Evolutionary conservation across 208 protist species (phyloP), one percentile per base, ranked within the genome.

Genomic region (Leishmania martiniquensis): DNA sequence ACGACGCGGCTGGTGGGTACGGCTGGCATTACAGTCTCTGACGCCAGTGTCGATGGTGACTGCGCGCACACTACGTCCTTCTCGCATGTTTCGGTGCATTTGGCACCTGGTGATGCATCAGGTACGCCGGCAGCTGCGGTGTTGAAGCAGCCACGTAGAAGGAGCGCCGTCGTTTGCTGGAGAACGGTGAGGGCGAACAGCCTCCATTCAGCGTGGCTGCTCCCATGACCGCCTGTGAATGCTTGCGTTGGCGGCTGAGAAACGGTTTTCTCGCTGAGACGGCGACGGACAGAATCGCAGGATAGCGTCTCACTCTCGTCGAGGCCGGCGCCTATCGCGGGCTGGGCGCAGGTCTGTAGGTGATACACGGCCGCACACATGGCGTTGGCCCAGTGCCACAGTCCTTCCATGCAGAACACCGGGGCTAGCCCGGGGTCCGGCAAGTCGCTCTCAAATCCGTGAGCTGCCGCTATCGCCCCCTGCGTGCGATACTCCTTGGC

Each of bases 71-170:
- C 49, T 13, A 47, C 1, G 29, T 37, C 68, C n/a, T n/a, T n/a
- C n/a, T n/a, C n/a, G n/a, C n/a, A n/a, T 66, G 15, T 4, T 66
- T 34, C 9, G 10, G 22, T 55, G 4, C 52, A 34, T 22, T 20
- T 29, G 52, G 17, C 2, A 12, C 29, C n/a, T 49, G 10, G 37
- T 47, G 39, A 69, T n/a, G 39, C 37, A 69, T 25, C 32, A 22
- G 20, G 7, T 69, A 42, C 1, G 65, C 34, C 42, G 65, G 20
- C 65, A 1, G 68, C 37, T n/a, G n/a, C 47, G 10, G 68, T 72
- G 47, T 12, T 22, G n/a, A 70, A 59, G 67, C 78, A 83, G 44
- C 78, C 74, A 34, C 59, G 65, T 17, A 83, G 54, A 13, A 82
- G 62, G 4, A 83, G 78, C 22, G 67, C 60, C 6, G 65, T 44